A percentile compares a stretch with the other conserved stretches of the same genome.
Conservation (phyloP, 257 asterid species). For the Solanum dulcamara region DNA sequence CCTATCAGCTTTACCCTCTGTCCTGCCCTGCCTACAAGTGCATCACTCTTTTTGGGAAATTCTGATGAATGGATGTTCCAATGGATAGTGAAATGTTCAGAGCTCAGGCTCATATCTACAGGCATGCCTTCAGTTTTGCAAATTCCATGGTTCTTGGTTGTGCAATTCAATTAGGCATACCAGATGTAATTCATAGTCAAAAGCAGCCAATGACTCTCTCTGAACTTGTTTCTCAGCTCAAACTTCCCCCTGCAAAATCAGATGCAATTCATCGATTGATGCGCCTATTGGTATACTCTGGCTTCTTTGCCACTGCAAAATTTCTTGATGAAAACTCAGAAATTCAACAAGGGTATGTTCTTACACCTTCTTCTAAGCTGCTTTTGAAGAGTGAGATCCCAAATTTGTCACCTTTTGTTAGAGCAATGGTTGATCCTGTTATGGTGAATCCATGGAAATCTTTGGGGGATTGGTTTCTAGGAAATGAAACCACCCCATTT, state of each 20-base stretch:
- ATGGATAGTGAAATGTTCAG: conserved; percentile 7
- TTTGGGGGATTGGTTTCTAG: conserved; percentile 11
- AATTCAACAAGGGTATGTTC: conserved; percentile 7
- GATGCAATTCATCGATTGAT: conserved; percentile 1
- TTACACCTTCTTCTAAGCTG: conserved; percentile 5
- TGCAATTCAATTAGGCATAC: conserved; percentile 12
- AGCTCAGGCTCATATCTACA: conserved; percentile 10
- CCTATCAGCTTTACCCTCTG: neutral
- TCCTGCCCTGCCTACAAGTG: neutral
- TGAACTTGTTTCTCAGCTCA: neutral
- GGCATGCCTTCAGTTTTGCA: conserved; percentile 4
- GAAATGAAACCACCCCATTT: conserved; percentile 2
- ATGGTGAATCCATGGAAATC: conserved; percentile 4
- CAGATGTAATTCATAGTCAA: conserved; percentile 10
- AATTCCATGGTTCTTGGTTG: conserved; percentile 12
- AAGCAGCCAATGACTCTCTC: conserved; percentile 12
- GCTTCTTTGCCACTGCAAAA: conserved; percentile 3
- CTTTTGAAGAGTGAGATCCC: neutral
- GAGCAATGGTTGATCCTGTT: neutral
- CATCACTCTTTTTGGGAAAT: neutral
- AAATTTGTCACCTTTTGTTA: neutral
- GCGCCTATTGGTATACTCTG: conserved; percentile 9
- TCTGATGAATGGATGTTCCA: neutral
- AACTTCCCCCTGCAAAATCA: conserved; percentile 5
- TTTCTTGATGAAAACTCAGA: neutral